These are phyloP conservation scores for Arachnomyces sp. DNA, from an alignment of 2,329 filamentous ascomycete genomes.

Conservation along the genomic window DNA sequence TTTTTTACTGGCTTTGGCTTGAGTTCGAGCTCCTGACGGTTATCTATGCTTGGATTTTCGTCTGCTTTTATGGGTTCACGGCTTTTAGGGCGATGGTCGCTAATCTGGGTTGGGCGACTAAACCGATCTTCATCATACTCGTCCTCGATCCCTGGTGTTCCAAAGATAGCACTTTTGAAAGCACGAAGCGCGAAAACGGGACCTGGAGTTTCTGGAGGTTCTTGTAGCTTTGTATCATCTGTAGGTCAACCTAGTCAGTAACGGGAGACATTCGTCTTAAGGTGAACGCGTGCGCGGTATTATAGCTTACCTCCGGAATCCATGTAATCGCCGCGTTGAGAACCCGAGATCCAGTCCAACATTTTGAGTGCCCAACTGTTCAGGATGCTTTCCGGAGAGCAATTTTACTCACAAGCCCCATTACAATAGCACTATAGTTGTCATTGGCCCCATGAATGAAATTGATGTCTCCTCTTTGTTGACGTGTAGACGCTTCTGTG, in stretches of 20 bases:
- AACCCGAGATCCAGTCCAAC: constrained; percentile 28
- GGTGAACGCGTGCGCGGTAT: constrained; percentile 9
- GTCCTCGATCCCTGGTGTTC: constrained; percentile 51
- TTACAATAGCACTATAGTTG: constrained; percentile 1
- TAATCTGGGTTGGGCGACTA: not conserved
- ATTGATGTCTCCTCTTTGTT: constrained; percentile 23
- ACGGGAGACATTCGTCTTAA: not conserved
- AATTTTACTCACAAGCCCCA: too few species aligned
- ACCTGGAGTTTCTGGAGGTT: constrained; percentile 57
- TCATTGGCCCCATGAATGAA: constrained; percentile 8
- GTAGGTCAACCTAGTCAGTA: constrained; percentile 48
- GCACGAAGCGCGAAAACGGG: constrained; percentile 60
- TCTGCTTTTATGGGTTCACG: constrained; percentile 9
- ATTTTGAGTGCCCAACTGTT: constrained; percentile 17
- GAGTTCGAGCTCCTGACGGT: constrained; percentile 1
- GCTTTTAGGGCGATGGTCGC: constrained; percentile 16
- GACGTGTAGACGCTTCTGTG: constrained; percentile 15
- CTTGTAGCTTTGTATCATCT: constrained; percentile 55
- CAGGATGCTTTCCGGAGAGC: too few species aligned
- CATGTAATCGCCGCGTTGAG: constrained; percentile 21
- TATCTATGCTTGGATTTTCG: constrained; percentile 1
- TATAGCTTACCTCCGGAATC: constrained; percentile 20
- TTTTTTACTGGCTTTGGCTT: constrained; percentile 9
- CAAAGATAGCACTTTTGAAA: constrained; percentile 58
- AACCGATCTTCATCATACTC: constrained; percentile 21